Conservation (phyloP, 2,329 filamentous ascomycete species). For the Talaromyces sp. region DNA sequence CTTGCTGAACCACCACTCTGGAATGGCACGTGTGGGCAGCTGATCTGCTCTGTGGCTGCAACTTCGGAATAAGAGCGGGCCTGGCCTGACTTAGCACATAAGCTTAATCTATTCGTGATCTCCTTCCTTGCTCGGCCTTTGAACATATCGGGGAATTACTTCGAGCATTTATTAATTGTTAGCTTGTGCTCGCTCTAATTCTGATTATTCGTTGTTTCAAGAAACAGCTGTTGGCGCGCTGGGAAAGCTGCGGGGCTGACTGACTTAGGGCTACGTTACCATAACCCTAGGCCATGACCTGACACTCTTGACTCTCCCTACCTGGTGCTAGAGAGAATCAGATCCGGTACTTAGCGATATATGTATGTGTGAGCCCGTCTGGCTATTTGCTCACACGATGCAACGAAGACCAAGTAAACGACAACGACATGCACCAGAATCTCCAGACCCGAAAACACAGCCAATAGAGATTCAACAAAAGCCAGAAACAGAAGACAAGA, state of each 20-base stretch:
- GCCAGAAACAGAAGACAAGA: background rate
- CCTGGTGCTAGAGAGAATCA: background rate
- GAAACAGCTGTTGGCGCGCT: background rate
- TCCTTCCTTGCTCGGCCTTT: background rate
- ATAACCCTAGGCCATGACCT: background rate
- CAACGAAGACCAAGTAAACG: slow-evolving; percentile 11
- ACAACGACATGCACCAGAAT: background rate
- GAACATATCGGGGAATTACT: background rate
- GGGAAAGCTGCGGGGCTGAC: background rate
- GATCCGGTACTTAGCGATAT: background rate
- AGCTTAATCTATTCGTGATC: background rate
- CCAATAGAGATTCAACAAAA: background rate
- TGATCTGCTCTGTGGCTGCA: slow-evolving; percentile 8
- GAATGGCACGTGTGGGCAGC: slow-evolving; percentile 6
- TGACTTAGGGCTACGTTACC: background rate
- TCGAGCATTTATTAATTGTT: background rate
- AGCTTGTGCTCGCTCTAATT: background rate
- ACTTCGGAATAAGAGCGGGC: background rate
- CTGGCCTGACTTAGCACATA: background rate
- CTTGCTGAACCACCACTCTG: background rate
- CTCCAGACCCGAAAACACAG: background rate
- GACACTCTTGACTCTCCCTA: background rate
- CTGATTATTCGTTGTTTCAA: background rate
- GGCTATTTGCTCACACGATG: background rate
- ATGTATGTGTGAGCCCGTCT: background rate